Percentiles rank a stretch among this genome's conserved stretches.
phyloP scores from a whole-genome alignment of 2,329 filamentous ascomycete species.

The Aspergillus pseudoglaucus region DNA sequence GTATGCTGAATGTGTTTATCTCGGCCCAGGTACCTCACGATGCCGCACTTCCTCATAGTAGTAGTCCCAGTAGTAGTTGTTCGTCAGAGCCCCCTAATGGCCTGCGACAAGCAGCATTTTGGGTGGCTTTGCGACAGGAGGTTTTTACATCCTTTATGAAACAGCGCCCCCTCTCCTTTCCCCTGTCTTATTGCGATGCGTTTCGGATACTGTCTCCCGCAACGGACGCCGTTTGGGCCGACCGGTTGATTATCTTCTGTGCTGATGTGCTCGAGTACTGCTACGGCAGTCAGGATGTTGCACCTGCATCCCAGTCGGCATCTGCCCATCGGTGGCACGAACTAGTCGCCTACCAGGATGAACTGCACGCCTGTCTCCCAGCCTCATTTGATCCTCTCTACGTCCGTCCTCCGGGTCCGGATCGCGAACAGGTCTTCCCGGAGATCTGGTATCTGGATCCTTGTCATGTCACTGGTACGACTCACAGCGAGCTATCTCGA shows the following conservation, averaged over 20 bases:
- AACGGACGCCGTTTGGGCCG: slow-evolving; percentile 26
- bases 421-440: slow-evolving; percentile 45
- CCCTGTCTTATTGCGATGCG: slow-evolving; percentile 32
- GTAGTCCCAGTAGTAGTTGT: not conserved
- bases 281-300: slow-evolving; percentile 36
- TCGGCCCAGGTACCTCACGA: slow-evolving; percentile 12
- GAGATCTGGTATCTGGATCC: slow-evolving; percentile 53
- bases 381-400: slow-evolving; percentile 52
- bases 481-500: slow-evolving; percentile 54
- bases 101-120: slow-evolving; percentile 41
- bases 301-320: slow-evolving; percentile 6
- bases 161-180: slow-evolving; percentile 33
- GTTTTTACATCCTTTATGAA: slow-evolving; percentile 42
- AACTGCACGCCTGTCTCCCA: slow-evolving; percentile 46
- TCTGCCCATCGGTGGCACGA: slow-evolving; percentile 14
- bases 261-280: slow-evolving; percentile 60
- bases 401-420: slow-evolving; percentile 32
- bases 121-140: slow-evolving; percentile 46
- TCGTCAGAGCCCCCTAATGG: slow-evolving; percentile 10
- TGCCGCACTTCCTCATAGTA: not conserved
- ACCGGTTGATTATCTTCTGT: slow-evolving; percentile 55
- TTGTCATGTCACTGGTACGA: slow-evolving; percentile 54
- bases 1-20: slow-evolving; percentile 16
- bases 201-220: slow-evolving; percentile 30
- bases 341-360: slow-evolving; percentile 41